A percentile compares a stretch with the other conserved stretches of the same genome.
These are phyloP conservation scores for Amaranthus palmeri DNA, from an alignment of 148 eudicot genomes.

Conservation along the genomic window DNA sequence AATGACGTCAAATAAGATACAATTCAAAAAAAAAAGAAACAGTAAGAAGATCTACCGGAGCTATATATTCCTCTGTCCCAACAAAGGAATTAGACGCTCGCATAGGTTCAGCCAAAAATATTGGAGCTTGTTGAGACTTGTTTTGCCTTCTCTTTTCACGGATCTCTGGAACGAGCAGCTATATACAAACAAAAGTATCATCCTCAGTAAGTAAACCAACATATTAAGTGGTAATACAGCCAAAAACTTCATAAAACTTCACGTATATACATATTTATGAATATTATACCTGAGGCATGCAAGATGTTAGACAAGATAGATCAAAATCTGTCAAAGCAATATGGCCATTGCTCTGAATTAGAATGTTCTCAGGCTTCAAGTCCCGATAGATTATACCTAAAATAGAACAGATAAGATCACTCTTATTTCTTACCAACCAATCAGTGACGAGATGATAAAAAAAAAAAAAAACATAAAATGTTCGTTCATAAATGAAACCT, in stretches of 20 bases:
- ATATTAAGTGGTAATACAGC: neutral
- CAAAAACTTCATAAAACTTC: no score
- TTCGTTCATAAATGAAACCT: no score
- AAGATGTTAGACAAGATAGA: conserved; percentile 93
- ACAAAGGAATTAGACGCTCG: conserved; percentile 98
- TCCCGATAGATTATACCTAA: conserved; percentile 93
- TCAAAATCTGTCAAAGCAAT: conserved; percentile 92
- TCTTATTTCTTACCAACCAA: neutral
- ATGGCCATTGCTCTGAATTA: conserved; percentile 78
- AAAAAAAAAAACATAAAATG: no score
- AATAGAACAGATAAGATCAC: conserved; percentile 8
- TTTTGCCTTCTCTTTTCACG: conserved; percentile 62
- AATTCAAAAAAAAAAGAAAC: neutral
- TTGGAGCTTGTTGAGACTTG: conserved; percentile 64
- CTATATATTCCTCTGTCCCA: conserved; percentile 98
- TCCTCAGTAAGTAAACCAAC: neutral
- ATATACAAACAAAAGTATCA: conserved; percentile 18
- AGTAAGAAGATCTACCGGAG: conserved; percentile 62
- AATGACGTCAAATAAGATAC: neutral
- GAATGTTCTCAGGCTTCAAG: conserved; percentile 89
- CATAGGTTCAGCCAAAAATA: conserved; percentile 95
- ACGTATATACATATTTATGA: neutral
- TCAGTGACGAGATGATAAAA: no score
- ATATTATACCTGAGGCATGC: conserved; percentile 81
- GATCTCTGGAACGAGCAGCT: conserved; percentile 67